Conservation (phyloP, 176 grass and related monocot species). For the Carex parvula region DNA sequence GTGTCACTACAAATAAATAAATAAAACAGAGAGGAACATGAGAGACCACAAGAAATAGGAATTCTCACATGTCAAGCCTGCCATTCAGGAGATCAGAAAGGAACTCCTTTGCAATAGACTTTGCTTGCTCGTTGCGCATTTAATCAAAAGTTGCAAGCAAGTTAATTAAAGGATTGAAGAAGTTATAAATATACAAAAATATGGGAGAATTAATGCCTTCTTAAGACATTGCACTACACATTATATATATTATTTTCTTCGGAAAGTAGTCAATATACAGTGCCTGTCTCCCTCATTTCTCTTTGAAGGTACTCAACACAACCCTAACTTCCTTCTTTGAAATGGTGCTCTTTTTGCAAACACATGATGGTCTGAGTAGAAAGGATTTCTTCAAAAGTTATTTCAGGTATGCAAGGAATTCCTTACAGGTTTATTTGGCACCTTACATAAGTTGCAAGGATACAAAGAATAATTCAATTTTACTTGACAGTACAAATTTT, state of each 20-base stretch:
- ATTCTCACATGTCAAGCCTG: constrained; percentile 74
- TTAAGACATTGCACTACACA: background rate
- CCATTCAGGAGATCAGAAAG: constrained; percentile 92
- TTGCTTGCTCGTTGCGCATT: constrained; percentile 45
- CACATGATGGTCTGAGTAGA: background rate
- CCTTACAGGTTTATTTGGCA: background rate
- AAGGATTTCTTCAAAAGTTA: background rate
- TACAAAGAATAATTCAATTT: background rate
- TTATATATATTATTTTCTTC: background rate
- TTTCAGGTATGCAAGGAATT: background rate
- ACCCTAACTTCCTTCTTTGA: constrained; percentile 43
- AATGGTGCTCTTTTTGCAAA: background rate
- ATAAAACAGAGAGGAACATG: background rate
- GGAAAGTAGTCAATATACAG: background rate
- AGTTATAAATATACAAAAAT: background rate
- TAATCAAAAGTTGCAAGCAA: constrained; percentile 9
- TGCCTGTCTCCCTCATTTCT: background rate
- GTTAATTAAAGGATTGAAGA: background rate
- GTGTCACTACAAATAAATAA: constrained; percentile 27
- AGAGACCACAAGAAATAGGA: background rate
- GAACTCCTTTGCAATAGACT: constrained; percentile 60
- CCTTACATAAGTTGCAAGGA: background rate
- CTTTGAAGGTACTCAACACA: constrained; percentile 11
- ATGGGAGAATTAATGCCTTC: background rate
- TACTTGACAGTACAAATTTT: background rate